A percentile compares a stretch with the other conserved stretches of the same genome.
Conservation (phyloP, 2,329 filamentous ascomycete species). For the Zymoseptoria crescenta region DNA sequence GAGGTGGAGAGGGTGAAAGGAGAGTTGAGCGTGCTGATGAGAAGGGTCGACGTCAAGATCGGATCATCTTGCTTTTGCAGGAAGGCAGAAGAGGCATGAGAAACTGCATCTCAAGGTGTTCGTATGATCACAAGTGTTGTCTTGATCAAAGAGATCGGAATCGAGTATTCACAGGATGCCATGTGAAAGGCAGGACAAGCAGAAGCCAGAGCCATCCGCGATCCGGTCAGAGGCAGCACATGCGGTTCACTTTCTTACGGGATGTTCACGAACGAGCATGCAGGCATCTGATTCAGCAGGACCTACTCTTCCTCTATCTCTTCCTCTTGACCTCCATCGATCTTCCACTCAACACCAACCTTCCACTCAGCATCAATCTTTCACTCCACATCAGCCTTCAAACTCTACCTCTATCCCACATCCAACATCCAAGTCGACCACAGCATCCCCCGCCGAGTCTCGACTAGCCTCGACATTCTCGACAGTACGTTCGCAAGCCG, state of each 20-base stretch:
- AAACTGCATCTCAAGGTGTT: not conserved
- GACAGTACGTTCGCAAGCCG: not conserved
- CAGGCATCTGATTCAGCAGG: not conserved
- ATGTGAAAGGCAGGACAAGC: not conserved
- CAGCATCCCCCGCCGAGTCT: too few species aligned
- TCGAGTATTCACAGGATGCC: not conserved
- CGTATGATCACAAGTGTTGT: not conserved
- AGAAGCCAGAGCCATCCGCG: not conserved
- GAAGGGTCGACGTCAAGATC: slow-evolving; percentile 53
- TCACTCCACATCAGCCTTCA: not conserved
- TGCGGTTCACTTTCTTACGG: not conserved
- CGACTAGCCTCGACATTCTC: not conserved
- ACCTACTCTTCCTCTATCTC: not conserved
- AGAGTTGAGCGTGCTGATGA: slow-evolving; percentile 46
- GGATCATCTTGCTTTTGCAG: slow-evolving; percentile 53
- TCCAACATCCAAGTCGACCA: not conserved
- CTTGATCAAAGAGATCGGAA: not conserved
- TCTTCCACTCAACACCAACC: not conserved
- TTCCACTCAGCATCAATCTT: not conserved
- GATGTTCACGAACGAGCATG: not conserved
- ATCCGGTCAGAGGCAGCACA: not conserved
- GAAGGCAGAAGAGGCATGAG: not conserved
- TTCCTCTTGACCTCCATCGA: not conserved
- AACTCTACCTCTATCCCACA: not conserved
- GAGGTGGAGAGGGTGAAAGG: slow-evolving; percentile 44